Conservation (phyloP, 305 asterid genomes). For the Striga hermonthica region DNA sequence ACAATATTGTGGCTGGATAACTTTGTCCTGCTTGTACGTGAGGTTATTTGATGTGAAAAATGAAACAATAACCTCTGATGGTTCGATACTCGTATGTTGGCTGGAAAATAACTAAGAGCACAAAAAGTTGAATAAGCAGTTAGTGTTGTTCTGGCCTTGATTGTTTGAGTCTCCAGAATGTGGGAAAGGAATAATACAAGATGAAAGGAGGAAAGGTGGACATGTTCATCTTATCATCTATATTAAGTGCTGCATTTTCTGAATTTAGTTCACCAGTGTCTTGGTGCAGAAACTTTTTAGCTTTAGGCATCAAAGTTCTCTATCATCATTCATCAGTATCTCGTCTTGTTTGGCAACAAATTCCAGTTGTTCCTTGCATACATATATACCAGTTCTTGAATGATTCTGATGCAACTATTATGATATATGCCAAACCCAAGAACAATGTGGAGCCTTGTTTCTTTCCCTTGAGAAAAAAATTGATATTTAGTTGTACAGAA, state of each 20-base stretch:
- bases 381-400: background rate
- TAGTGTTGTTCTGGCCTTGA: constrained; percentile 5
- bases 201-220: constrained; percentile 2
- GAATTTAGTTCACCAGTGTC: too few species aligned
- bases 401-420: background rate
- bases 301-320: too few species aligned
- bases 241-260: constrained; percentile 5
- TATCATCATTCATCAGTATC: too few species aligned
- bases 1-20: too few species aligned
- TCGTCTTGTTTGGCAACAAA: background rate
- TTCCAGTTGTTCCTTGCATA: background rate
- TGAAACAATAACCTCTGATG: background rate
- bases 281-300: too few species aligned
- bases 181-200: background rate
- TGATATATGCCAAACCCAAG: background rate
- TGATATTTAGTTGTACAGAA: background rate
- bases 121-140: constrained; percentile 6
- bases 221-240: background rate
- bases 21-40: background rate
- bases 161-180: background rate
- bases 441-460: background rate
- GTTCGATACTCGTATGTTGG: background rate
- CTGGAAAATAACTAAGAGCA: background rate
- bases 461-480: background rate
- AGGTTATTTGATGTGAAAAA: background rate